A percentile compares a stretch with the other conserved stretches of the same genome.
Conservation (phyloP, 768 basidiomycete genomes). For the Hypholoma fasciculare region DNA sequence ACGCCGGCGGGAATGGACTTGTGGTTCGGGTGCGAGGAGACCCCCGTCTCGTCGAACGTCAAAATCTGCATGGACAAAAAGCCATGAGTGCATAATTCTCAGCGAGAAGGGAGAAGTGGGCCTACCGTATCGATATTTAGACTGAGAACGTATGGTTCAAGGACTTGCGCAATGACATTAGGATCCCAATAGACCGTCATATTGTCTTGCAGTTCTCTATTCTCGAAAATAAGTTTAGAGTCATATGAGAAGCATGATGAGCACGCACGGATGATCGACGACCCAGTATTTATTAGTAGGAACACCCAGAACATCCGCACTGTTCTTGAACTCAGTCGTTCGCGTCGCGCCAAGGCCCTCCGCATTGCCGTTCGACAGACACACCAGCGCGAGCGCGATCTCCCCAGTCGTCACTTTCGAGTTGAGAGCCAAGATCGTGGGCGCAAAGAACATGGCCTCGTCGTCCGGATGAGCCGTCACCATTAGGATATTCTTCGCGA, state of each 20-base stretch:
- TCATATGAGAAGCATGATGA: not conserved
- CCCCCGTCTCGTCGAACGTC: constrained; percentile 77
- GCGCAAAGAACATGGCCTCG: constrained; percentile 92
- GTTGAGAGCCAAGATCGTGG: constrained; percentile 67
- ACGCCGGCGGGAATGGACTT: constrained; percentile 63
- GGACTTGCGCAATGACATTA: constrained; percentile 52
- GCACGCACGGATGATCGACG: constrained; percentile 71
- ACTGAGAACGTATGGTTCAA: constrained; percentile 57
- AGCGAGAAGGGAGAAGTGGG: not conserved
- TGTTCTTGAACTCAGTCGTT: constrained; percentile 55
- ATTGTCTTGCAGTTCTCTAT: constrained; percentile 70
- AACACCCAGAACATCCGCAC: constrained; percentile 71
- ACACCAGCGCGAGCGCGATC: constrained; percentile 39
- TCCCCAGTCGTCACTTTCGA: constrained; percentile 12
- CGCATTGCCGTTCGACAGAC: constrained; percentile 78
- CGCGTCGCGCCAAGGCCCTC: constrained; percentile 71
- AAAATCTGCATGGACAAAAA: constrained; percentile 54
- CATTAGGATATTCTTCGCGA: constrained; percentile 49
- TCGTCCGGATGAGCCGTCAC: constrained; percentile 95
- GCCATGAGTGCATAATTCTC: not conserved
- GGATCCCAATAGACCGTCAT: constrained; percentile 68
- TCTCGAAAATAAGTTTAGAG: constrained; percentile 7
- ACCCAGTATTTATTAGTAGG: constrained; percentile 51
- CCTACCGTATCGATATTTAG: constrained; percentile 66
- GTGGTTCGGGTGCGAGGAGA: constrained; percentile 91